Percentiles rank a stretch among this genome's conserved stretches.
phyloP scores from a whole-genome alignment of 2,329 filamentous ascomycete species.

The Herpotrichia juniperi region DNA sequence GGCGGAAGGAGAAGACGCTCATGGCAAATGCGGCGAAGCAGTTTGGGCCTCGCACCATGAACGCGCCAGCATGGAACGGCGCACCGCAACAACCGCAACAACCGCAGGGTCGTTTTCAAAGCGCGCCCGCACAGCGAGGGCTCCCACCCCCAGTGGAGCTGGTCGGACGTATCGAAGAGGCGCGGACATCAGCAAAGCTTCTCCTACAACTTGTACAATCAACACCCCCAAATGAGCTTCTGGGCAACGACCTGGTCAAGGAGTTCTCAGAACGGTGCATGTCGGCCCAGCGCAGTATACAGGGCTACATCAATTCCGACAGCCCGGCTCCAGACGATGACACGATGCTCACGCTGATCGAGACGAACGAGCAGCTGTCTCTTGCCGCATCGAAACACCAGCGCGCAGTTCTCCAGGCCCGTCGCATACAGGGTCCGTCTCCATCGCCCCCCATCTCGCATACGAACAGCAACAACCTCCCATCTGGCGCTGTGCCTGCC shows the following conservation, averaged over 20 bases:
- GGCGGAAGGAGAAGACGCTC: conserved; percentile 73
- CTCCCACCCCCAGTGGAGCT: conserved; percentile 77
- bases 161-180: conserved; percentile 84
- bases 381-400: conserved; percentile 84
- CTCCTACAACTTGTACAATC: conserved; percentile 91
- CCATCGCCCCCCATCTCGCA: conserved; percentile 23
- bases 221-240: conserved; percentile 76
- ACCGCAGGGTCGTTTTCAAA: conserved; percentile 26
- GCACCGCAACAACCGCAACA: conserved; percentile 17
- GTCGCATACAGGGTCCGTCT: conserved; percentile 49
- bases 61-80: conserved; percentile 50
- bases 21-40: conserved; percentile 54
- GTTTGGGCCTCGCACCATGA: conserved; percentile 48
- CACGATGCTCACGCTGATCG: conserved; percentile 90
- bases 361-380: conserved; percentile 90
- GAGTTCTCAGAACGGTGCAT: conserved; percentile 91
- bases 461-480: conserved; percentile 13
- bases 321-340: conserved; percentile 87
- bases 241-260: conserved; percentile 84
- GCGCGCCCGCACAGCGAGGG: conserved; percentile 23
- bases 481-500: conserved; percentile 2
- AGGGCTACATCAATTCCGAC: conserved; percentile 81
- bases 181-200: conserved; percentile 85
- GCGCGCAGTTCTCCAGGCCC: conserved; percentile 70
- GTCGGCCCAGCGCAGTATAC: conserved; percentile 79